Evolutionary conservation across 805 yeast species (phyloP).

Genomic region (Hanseniaspora hatyaiensis): DNA sequence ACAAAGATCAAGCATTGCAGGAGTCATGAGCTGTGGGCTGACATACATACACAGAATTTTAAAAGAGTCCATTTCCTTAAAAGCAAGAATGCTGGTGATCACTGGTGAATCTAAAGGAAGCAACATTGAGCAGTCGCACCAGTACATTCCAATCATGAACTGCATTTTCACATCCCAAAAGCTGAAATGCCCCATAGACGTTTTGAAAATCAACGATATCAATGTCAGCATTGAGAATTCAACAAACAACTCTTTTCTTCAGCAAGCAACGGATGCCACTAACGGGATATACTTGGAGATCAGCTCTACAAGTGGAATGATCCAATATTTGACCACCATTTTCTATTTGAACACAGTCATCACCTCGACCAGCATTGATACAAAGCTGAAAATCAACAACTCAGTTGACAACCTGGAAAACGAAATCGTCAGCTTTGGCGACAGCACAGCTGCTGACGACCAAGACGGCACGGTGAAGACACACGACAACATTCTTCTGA

Average conservation of each 20-base stretch:
- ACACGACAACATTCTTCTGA: constrained; percentile 58
- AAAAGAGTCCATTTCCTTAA: constrained; percentile 35
- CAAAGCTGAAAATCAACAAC: constrained; percentile 13
- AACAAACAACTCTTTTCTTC: constrained; percentile 64
- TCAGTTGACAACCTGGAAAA: constrained; percentile 6
- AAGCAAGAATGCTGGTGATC: constrained; percentile 54
- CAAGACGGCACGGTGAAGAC: constrained; percentile 56
- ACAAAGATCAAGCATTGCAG: constrained; percentile 41
- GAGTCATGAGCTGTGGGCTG: constrained; percentile 73
- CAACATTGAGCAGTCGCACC: constrained; percentile 62
- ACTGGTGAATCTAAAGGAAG: constrained; percentile 37
- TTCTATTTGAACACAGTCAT: constrained; percentile 35
- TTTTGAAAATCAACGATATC: constrained; percentile 48
- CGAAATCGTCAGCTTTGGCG: too few species aligned
- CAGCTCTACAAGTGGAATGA: constrained; percentile 57
- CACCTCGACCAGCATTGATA: constrained; percentile 13
- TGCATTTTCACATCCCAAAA: constrained; percentile 92
- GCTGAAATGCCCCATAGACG: constrained; percentile 78
- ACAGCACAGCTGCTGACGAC: background rate
- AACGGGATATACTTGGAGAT: constrained; percentile 73
- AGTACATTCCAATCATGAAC: constrained; percentile 89
- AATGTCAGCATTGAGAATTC: constrained; percentile 22
- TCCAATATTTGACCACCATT: constrained; percentile 73
- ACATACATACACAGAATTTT: constrained; percentile 63
- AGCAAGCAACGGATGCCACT: constrained; percentile 93